Conservation (phyloP, 306 rosid genomes). For the cucumber (Cucumis sativus) region DNA sequence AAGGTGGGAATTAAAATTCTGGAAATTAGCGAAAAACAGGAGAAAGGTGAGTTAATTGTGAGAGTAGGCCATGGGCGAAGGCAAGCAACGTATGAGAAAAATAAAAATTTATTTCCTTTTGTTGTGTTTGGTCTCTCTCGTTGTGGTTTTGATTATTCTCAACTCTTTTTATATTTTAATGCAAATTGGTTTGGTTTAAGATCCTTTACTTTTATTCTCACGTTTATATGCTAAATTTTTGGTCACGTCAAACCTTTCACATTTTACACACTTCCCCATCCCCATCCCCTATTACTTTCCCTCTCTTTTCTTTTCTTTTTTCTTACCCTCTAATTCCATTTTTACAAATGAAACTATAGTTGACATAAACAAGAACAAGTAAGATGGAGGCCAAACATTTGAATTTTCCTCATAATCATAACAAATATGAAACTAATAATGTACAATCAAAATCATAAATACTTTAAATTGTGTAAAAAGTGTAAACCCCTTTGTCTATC, state of each 20-base stretch:
- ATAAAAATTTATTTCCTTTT: background rate
- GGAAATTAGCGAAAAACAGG: background rate
- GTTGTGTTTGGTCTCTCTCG: background rate
- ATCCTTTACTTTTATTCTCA: slow-evolving; percentile 2
- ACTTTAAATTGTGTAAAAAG: too few species aligned
- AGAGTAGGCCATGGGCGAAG: background rate
- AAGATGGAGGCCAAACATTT: too few species aligned
- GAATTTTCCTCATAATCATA: too few species aligned
- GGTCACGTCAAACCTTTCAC: background rate
- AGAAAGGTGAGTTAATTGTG: background rate
- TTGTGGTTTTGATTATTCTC: background rate
- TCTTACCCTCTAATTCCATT: too few species aligned
- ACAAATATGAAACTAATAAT: too few species aligned
- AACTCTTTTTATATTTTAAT: background rate
- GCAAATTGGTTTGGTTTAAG: background rate
- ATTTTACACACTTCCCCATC: background rate
- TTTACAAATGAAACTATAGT: too few species aligned
- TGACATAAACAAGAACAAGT: too few species aligned
- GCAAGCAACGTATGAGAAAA: background rate
- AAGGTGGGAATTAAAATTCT: background rate
- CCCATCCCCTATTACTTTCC: background rate
- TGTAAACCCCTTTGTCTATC: too few species aligned
- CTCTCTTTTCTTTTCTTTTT: too few species aligned
- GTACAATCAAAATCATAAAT: too few species aligned
- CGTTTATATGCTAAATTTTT: background rate